Evolutionary conservation across 2,329 filamentous ascomycete genomes (phyloP).

Genomic region (Remersonia thermophila): DNA sequence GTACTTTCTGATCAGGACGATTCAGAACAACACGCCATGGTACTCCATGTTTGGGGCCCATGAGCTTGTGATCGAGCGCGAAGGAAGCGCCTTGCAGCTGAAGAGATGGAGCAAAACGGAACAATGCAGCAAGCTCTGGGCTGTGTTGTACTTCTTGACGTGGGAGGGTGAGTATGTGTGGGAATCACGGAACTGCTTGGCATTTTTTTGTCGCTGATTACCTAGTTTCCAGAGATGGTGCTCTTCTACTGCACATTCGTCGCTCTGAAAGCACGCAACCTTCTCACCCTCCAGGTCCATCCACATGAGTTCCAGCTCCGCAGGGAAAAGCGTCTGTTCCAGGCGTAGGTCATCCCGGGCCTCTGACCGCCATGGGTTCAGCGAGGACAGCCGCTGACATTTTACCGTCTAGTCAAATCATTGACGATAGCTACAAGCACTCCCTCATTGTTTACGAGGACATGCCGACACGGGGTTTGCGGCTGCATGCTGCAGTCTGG

Average conservation of each 20-base stretch:
- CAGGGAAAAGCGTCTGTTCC: conserved; percentile 41
- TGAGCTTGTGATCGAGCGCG: conserved; percentile 40
- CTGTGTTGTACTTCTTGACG: conserved; percentile 41
- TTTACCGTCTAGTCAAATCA: conserved; percentile 34
- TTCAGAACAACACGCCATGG: conserved; percentile 26
- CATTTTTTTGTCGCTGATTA: not conserved
- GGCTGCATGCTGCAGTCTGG: conserved; percentile 44
- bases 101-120: conserved; percentile 37
- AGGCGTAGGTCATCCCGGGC: conserved; percentile 35
- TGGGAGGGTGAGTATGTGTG: conserved; percentile 41
- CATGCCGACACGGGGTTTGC: conserved; percentile 31
- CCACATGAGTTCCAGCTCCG: conserved; percentile 33
- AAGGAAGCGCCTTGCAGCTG: conserved; percentile 36
- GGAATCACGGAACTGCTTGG: too few relatives aligned
- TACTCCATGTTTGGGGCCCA: conserved; percentile 41
- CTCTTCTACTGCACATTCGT: conserved; percentile 48
- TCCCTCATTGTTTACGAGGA: conserved; percentile 44
- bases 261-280: conserved; percentile 40
- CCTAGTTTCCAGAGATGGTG: conserved; percentile 37
- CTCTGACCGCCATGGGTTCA: not conserved
- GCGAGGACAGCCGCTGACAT: not conserved
- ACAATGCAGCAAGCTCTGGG: conserved; percentile 38
- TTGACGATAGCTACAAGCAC: conserved; percentile 43
- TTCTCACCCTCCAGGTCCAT: conserved; percentile 30
- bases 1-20: conserved; percentile 35